A percentile compares a stretch with the other conserved stretches of the same genome.
Conservation (phyloP, 495 filamentous ascomycete species). For the Podospora pseudopauciseta region DNA sequence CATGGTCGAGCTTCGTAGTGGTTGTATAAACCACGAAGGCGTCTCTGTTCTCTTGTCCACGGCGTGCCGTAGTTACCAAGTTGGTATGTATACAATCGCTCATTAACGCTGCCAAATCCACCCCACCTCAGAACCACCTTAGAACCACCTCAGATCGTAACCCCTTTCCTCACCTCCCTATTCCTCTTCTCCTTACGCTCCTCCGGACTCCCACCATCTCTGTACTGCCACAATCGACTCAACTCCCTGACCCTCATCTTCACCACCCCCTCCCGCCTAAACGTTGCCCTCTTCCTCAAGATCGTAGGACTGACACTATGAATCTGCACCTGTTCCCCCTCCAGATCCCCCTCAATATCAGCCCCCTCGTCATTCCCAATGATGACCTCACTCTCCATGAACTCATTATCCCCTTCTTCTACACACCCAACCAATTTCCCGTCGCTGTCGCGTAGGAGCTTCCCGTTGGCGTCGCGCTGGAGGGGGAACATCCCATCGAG, state of each 20-base stretch:
- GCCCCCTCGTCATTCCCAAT: constrained; percentile 29
- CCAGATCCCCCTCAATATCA: constrained; percentile 29
- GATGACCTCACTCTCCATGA: constrained; percentile 55
- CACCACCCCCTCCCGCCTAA: constrained; percentile 20
- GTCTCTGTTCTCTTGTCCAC: too few relatives aligned
- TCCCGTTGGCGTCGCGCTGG: constrained; percentile 29
- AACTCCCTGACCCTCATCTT: constrained; percentile 60
- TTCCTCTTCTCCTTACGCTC: background rate
- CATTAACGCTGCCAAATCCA: too few relatives aligned
- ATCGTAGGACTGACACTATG: constrained; percentile 28
- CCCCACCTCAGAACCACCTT: background rate
- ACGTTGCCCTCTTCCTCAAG: constrained; percentile 9
- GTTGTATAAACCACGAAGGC: too few relatives aligned
- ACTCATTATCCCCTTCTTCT: constrained; percentile 40
- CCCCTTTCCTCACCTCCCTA: background rate
- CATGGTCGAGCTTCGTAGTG: too few relatives aligned
- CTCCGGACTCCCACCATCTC: constrained; percentile 60
- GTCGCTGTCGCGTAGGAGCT: constrained; percentile 19
- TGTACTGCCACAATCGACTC: constrained; percentile 70
- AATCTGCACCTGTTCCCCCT: constrained; percentile 30
- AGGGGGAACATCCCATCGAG: constrained; percentile 74
- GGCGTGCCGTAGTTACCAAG: too few relatives aligned
- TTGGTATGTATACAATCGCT: too few relatives aligned
- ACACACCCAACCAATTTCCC: constrained; percentile 32
- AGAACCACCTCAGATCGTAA: background rate